These are phyloP conservation scores for Colletotrichum destructivum DNA, from an alignment of 2,329 filamentous ascomycete genomes.

Conservation along the genomic window DNA sequence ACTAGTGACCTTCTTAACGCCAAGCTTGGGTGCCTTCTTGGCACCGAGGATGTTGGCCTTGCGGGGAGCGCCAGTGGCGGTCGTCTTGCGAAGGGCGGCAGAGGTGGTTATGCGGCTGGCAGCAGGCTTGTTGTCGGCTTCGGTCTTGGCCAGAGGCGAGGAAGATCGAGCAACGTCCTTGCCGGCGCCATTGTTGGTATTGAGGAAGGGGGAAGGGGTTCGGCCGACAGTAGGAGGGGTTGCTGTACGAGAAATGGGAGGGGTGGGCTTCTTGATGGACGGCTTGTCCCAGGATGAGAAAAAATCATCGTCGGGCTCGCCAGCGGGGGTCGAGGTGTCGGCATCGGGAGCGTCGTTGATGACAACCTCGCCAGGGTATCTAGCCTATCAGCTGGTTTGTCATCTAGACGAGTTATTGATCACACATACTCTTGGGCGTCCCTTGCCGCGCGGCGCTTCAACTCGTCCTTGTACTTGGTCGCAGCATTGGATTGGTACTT, in stretches of 20 bases:
- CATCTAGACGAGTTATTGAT: not conserved
- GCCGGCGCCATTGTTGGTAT: slow-evolving; percentile 77
- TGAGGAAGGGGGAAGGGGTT: slow-evolving; percentile 92
- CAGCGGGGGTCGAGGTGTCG: slow-evolving; percentile 81
- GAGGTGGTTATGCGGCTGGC: slow-evolving; percentile 83
- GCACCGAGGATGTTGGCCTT: slow-evolving; percentile 89
- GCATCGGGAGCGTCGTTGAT: slow-evolving; percentile 81
- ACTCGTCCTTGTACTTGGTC: slow-evolving; percentile 97
- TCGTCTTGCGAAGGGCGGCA: slow-evolving; percentile 84
- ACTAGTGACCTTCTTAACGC: slow-evolving; percentile 89
- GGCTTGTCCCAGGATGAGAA: slow-evolving; percentile 99
- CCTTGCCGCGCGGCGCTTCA: slow-evolving; percentile 85
- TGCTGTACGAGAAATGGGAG: slow-evolving; percentile 89
- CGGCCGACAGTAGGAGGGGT: slow-evolving; percentile 87
- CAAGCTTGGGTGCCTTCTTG: slow-evolving; percentile 88
- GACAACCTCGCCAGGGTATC: slow-evolving; percentile 87
- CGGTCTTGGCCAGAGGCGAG: slow-evolving; percentile 81
- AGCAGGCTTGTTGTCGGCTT: slow-evolving; percentile 68
- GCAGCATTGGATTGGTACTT: slow-evolving; percentile 97
- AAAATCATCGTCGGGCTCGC: slow-evolving; percentile 91
- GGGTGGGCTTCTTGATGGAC: slow-evolving; percentile 94
- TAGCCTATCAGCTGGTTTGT: slow-evolving; percentile 56
- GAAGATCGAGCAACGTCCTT: slow-evolving; percentile 83
- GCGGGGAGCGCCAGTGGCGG: slow-evolving; percentile 75
- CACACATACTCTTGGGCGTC: slow-evolving; percentile 84